Conservation (phyloP, 1,284 basidiomycete species). For the Naganishia cerealis region DNA sequence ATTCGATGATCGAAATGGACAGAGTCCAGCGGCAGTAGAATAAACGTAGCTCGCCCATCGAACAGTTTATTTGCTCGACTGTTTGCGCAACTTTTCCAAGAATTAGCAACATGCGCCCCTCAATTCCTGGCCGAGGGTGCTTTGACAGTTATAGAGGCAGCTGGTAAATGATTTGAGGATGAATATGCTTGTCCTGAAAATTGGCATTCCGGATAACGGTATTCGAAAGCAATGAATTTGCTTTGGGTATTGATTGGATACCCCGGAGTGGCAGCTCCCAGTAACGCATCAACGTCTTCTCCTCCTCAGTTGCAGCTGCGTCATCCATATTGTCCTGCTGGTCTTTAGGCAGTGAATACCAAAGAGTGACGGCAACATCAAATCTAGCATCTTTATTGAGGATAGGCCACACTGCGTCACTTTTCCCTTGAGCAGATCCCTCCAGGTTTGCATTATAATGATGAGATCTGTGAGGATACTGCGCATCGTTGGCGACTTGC, state of each 20-base stretch:
- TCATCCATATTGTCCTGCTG: not conserved
- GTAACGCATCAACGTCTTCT: not conserved
- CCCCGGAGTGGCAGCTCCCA: conserved; percentile 1
- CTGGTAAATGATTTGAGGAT: conserved; percentile 4
- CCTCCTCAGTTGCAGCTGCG: not conserved
- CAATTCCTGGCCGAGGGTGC: not conserved
- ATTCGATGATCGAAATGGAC: not conserved
- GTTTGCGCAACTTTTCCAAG: not conserved
- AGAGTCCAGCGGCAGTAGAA: conserved; percentile 2
- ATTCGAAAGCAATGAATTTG: conserved; percentile 2
- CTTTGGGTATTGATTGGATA: conserved; percentile 11
- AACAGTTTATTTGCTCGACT: conserved; percentile 6
- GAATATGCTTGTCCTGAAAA: conserved; percentile 7
- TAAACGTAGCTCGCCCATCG: conserved; percentile 13
- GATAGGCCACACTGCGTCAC: conserved; percentile 1
- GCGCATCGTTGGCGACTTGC: not conserved
- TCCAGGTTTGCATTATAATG: not conserved
- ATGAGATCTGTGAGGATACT: conserved; percentile 5
- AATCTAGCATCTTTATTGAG: conserved; percentile 10
- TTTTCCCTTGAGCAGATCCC: too few species aligned
- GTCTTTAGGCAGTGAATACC: conserved; percentile 11
- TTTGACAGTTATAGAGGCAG: not conserved
- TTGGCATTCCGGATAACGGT: conserved; percentile 16
- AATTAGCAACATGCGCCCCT: not conserved
- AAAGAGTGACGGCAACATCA: conserved; percentile 3